These are phyloP conservation scores for Erysiphe pulchra DNA, from an alignment of 2,329 filamentous ascomycete species.

Conservation along the genomic window DNA sequence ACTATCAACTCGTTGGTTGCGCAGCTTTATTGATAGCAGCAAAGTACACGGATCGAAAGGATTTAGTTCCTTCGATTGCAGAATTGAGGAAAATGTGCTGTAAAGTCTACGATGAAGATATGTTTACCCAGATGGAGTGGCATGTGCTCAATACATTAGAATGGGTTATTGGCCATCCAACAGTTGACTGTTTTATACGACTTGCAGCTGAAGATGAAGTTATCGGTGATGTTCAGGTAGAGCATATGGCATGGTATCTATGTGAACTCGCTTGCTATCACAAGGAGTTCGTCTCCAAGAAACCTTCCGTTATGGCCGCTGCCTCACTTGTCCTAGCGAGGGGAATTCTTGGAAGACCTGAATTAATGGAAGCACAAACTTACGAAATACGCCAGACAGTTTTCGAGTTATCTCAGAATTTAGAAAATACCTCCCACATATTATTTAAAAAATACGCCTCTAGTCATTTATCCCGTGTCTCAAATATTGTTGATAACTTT, in stretches of 20 bases:
- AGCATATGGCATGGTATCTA: slow-evolving; percentile 87
- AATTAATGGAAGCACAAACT: slow-evolving; percentile 45
- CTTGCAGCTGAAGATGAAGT: slow-evolving; percentile 53
- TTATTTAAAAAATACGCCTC: slow-evolving; percentile 43
- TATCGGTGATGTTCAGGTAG: slow-evolving; percentile 55
- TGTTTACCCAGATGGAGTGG: slow-evolving; percentile 99
- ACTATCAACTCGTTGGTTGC: slow-evolving; percentile 94
- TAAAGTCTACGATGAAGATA: slow-evolving; percentile 90
- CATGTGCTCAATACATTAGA: slow-evolving; percentile 93
- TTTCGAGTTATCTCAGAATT: slow-evolving; percentile 24
- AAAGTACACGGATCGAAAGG: slow-evolving; percentile 98
- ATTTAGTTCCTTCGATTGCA: slow-evolving; percentile 87
- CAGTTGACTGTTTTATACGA: slow-evolving; percentile 81
- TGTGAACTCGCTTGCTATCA: slow-evolving; percentile 90
- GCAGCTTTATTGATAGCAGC: slow-evolving; percentile 86
- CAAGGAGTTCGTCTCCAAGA: slow-evolving; percentile 83
- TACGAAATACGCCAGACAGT: slow-evolving; percentile 42
- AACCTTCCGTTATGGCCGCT: slow-evolving; percentile 73
- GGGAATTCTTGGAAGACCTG: slow-evolving; percentile 59
- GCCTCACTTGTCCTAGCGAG: slow-evolving; percentile 66
- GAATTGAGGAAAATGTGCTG: slow-evolving; percentile 99
- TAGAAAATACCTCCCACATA: slow-evolving; percentile 41
- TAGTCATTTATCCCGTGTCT: slow-evolving; percentile 36
- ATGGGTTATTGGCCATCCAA: slow-evolving; percentile 89
- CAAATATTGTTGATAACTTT: slow-evolving; percentile 38